Evolutionary conservation across 306 rosid genomes (phyloP).

Genomic region (Spatholobus suberectus): DNA sequence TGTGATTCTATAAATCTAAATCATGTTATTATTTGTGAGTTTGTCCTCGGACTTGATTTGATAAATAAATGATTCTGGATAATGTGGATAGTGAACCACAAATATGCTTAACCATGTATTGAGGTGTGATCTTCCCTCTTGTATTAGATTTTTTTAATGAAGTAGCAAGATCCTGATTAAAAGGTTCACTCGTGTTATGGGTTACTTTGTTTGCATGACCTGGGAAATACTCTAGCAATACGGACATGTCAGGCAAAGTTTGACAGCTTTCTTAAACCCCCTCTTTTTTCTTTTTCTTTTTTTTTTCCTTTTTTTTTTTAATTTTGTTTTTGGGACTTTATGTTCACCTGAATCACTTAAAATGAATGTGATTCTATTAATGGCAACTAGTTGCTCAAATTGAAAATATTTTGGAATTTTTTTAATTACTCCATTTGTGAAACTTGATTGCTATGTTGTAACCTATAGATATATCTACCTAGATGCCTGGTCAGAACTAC

Average conservation of each 20-base stretch:
- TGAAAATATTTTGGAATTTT: neutral
- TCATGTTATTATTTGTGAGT: neutral
- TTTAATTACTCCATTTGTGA: neutral
- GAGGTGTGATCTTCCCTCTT: neutral
- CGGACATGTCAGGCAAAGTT: slow-evolving; percentile 3
- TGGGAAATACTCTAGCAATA: neutral
- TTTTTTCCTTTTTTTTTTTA: no score
- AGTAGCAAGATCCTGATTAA: neutral
- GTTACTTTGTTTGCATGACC: neutral
- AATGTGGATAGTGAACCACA: neutral
- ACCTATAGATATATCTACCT: neutral
- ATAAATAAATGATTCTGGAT: neutral
- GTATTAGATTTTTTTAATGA: neutral
- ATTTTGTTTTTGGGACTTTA: no score
- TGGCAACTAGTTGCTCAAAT: neutral
- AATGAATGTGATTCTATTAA: neutral
- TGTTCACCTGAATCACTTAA: neutral
- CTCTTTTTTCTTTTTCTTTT: neutral
- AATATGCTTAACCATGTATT: neutral
- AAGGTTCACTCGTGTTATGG: neutral
- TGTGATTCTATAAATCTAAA: neutral
- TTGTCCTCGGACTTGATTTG: neutral
- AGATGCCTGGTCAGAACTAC: slow-evolving; percentile 5
- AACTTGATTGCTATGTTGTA: neutral
- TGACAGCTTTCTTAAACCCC: neutral